Evolutionary conservation across 164 flowering plant species (phyloP).

Genomic region (Paratinospora sagittata): DNA sequence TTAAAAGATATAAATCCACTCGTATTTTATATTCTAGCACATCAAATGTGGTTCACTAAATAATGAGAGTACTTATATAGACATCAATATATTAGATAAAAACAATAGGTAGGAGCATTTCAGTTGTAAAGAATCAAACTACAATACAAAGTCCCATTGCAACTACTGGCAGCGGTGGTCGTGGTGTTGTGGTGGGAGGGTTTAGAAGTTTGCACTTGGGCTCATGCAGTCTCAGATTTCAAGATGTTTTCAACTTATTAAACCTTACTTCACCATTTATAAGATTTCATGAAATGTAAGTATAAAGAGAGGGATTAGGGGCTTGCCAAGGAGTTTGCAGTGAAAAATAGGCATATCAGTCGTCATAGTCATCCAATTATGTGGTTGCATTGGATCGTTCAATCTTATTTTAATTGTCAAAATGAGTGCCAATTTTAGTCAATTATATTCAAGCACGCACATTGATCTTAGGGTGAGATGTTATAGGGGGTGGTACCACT

Average conservation of each 20-base stretch:
- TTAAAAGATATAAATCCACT: too few species aligned
- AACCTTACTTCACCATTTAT: too few species aligned
- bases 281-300: not conserved
- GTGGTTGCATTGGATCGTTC: not conserved
- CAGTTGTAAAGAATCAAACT: too few species aligned
- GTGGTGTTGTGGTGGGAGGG: too few species aligned
- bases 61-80: too few species aligned
- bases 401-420: not conserved
- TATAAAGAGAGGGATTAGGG: not conserved
- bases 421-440: not conserved
- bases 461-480: not conserved
- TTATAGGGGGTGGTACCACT: not conserved
- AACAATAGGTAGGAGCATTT: too few species aligned
- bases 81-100: too few species aligned
- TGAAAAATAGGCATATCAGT: not conserved
- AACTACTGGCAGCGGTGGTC: too few species aligned
- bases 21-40: too few species aligned
- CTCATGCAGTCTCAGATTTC: not conserved
- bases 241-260: not conserved
- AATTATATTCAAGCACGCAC: not conserved
- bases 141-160: too few species aligned
- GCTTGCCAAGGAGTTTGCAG: not conserved
- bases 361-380: not conserved
- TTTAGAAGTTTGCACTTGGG: not conserved
- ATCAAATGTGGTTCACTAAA: too few species aligned